These are phyloP conservation scores for Gynochthodes officinalis DNA, from an alignment of 257 asterid species.

Conservation along the genomic window DNA sequence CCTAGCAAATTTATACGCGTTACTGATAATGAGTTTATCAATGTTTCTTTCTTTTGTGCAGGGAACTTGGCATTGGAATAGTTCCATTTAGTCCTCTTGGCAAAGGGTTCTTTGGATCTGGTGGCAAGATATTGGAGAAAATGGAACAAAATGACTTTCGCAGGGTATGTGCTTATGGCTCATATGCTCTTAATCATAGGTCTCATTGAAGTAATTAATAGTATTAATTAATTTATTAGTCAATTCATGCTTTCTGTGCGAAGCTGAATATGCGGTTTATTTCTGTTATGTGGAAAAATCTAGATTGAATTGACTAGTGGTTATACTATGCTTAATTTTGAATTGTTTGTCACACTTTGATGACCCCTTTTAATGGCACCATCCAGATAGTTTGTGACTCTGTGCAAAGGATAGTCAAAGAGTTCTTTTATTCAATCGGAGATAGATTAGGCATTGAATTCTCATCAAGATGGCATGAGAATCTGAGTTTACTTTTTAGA, in stretches of 20 bases:
- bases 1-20: not conserved
- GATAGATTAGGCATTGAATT: no score
- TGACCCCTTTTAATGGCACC: not conserved
- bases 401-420: not conserved
- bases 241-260: not conserved
- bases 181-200: no score
- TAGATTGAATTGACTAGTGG: not conserved
- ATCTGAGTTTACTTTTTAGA: not conserved
- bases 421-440: not conserved
- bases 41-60: constrained; percentile 1
- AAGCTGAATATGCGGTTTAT: not conserved
- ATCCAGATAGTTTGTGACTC: not conserved
- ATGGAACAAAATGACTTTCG: constrained; percentile 24
- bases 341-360: not conserved
- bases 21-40: not conserved
- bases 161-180: constrained; percentile 18
- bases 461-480: not conserved
- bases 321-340: not conserved
- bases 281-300: not conserved
- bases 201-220: not conserved
- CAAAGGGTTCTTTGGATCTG: constrained; percentile 27
- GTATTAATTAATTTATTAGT: not conserved
- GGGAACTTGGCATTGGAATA: constrained; percentile 39
- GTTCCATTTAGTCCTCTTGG: constrained; percentile 38
- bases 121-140: constrained; percentile 22